Evolutionary conservation across 2,329 filamentous ascomycete genomes (phyloP).

Genomic region (Sordariomycetes sp.): DNA sequence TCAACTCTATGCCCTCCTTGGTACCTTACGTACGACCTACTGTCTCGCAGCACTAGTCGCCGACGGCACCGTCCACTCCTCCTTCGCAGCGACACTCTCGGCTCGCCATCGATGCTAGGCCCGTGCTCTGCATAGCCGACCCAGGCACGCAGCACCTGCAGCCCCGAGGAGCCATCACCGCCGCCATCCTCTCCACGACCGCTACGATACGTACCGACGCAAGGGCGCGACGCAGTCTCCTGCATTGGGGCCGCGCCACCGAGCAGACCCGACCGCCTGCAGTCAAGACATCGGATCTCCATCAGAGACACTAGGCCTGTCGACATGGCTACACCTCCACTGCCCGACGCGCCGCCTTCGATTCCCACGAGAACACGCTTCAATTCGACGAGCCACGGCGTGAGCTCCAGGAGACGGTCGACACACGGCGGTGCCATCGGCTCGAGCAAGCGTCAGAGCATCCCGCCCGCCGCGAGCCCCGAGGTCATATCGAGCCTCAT

Average conservation of each 20-base stretch:
- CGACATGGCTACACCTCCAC: not conserved
- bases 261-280: no score
- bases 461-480: constrained; percentile 43
- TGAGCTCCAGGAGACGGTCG: not conserved
- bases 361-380: constrained; percentile 4
- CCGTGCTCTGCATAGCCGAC: not conserved
- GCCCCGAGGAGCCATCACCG: not conserved
- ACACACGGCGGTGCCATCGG: constrained; percentile 1
- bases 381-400: constrained; percentile 1
- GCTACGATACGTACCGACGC: not conserved
- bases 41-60: no score
- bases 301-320: no score
- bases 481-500: constrained; percentile 64
- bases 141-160: not conserved
- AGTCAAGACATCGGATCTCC: no score
- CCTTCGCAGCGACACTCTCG: no score
- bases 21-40: no score
- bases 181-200: not conserved
- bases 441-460: constrained; percentile 9
- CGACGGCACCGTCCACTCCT: not conserved
- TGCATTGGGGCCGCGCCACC: no score
- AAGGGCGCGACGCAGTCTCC: not conserved
- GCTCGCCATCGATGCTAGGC: no score
- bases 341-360: not conserved
- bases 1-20: no score